A percentile compares a stretch with the other conserved stretches of the same genome.
phyloP scores from a whole-genome alignment of 169 alveolate species.

The Eimeria falciformis region DNA sequence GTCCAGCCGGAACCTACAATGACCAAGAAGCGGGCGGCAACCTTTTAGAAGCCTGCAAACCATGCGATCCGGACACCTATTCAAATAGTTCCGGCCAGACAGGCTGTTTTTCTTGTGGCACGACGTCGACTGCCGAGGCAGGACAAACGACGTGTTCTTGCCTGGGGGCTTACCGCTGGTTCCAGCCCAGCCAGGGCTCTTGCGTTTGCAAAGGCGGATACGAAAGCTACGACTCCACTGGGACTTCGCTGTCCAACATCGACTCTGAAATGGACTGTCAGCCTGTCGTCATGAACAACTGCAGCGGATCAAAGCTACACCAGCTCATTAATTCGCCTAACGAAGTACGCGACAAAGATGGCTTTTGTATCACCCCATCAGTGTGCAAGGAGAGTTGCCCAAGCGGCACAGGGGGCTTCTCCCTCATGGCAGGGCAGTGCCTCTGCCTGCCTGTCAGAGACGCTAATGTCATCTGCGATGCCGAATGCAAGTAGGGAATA shows the following conservation, averaged over 20 bases:
- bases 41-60: conserved; percentile 63
- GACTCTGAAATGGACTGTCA: conserved; percentile 63
- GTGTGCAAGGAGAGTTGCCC: conserved; percentile 43
- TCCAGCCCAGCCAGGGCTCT: conserved; percentile 84
- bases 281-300: conserved; percentile 51
- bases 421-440: conserved; percentile 53
- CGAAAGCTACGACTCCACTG: conserved; percentile 52
- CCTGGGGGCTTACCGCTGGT: conserved; percentile 82
- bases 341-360: conserved; percentile 43
- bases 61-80: conserved; percentile 64
- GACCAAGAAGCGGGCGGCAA: conserved; percentile 42
- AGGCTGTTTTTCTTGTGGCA: conserved; percentile 85
- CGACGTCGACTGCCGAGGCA: conserved; percentile 79
- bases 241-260: conserved; percentile 40
- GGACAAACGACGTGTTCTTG: conserved; percentile 85
- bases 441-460: conserved; percentile 50
- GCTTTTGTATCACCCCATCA: conserved; percentile 37
- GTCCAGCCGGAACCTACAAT: conserved; percentile 83
- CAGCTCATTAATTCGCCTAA: conserved; percentile 23
- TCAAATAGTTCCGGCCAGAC: conserved; percentile 76
- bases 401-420: conserved; percentile 46
- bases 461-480: background rate
- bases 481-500: conserved; percentile 36
- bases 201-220: conserved; percentile 87
- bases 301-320: conserved; percentile 48